Evolutionary conservation across 306 rosid species (phyloP).

Genomic region (Malus orientalis): DNA sequence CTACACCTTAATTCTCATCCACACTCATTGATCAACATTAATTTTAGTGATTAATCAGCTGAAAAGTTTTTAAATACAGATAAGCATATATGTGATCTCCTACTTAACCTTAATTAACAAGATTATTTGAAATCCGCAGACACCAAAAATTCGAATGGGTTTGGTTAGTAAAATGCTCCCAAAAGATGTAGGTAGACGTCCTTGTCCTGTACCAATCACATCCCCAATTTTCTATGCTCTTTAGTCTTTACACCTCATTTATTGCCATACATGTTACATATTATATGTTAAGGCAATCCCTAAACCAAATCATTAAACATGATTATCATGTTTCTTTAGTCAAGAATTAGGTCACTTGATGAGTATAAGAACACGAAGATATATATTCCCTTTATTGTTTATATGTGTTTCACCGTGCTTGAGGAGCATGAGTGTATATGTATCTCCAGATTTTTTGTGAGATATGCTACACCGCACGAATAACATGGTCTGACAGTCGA

Average conservation of each 20-base stretch:
- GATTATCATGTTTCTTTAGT: not conserved
- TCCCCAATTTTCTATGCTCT: constrained; percentile 18
- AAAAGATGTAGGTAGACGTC: constrained; percentile 35
- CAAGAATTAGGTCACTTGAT: not conserved
- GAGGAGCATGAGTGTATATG: no score
- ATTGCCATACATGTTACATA: not conserved
- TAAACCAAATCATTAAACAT: not conserved
- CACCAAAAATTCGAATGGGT: not conserved
- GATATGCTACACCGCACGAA: rapidly evolving
- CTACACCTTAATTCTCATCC: no score
- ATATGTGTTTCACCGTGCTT: no score
- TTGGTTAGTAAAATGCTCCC: not conserved
- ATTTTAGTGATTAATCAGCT: not conserved
- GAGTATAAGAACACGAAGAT: not conserved
- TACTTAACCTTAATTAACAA: not conserved
- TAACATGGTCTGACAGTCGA: no score
- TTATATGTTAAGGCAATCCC: not conserved
- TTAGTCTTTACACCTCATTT: constrained; percentile 33
- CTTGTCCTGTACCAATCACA: constrained; percentile 36
- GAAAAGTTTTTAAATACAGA: not conserved
- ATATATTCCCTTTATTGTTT: no score
- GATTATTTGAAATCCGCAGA: not conserved
- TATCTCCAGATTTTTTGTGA: no score
- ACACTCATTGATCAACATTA: not conserved
- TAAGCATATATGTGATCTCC: not conserved